Conservation (phyloP, 163 green algal genomes). For the Scenedesmus sp. region DNA sequence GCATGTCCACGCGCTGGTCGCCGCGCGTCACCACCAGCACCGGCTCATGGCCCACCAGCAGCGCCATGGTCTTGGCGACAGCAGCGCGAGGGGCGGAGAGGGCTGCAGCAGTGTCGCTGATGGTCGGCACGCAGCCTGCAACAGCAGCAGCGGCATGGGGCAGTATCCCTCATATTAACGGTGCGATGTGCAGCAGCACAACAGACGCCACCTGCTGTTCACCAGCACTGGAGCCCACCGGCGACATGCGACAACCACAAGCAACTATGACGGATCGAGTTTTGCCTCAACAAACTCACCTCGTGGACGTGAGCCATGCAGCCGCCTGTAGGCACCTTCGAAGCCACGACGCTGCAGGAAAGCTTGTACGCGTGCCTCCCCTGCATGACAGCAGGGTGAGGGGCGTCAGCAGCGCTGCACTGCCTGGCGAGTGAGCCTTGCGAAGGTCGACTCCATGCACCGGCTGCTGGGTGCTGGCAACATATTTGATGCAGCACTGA, state of each 20-base stretch:
- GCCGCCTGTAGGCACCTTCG: background rate
- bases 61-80: constrained; percentile 50
- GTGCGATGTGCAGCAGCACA: too few species aligned
- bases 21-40: constrained; percentile 41
- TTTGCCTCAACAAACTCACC: background rate
- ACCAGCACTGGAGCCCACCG: background rate
- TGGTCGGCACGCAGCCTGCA: background rate
- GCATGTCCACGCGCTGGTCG: constrained; percentile 49
- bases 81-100: background rate
- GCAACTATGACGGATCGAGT: too few species aligned
- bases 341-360: constrained; percentile 32
- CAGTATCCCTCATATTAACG: background rate
- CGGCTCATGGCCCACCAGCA: constrained; percentile 35
- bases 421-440: too few species aligned
- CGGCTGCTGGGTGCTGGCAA: too few species aligned
- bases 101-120: background rate
- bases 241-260: background rate
- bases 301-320: background rate
- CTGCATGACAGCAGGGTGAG: background rate
- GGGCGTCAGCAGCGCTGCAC: background rate
- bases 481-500: too few species aligned
- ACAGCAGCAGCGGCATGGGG: background rate
- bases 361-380: constrained; percentile 2
- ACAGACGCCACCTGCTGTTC: background rate
- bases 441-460: too few species aligned